phyloP scores from a whole-genome alignment of 108 stramenopile species.

The Nitzschia sp. region DNA sequence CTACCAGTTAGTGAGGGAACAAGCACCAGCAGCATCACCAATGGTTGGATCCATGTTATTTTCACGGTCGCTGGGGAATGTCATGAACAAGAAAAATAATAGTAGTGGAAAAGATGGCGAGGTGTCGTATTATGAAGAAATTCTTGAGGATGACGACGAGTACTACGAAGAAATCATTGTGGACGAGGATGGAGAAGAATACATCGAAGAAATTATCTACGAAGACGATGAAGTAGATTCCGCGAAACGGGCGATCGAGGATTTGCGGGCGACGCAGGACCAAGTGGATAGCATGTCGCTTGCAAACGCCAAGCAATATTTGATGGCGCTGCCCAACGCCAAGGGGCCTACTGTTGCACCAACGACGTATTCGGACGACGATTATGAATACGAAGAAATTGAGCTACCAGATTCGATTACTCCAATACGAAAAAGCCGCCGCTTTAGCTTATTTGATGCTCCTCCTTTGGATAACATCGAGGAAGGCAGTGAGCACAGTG shows the following conservation, averaged over 20 bases:
- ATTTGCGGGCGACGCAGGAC: conserved; percentile 7
- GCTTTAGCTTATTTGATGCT: conserved; percentile 10
- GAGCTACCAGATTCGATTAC: conserved; percentile 15
- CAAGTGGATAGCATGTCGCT: conserved; percentile 23
- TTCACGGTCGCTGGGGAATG: background rate
- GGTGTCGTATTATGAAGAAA: conserved; percentile 8
- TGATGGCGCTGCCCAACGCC: conserved; percentile 2
- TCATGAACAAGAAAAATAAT: background rate
- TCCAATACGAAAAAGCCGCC: conserved; percentile 12
- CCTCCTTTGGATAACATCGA: conserved; percentile 6
- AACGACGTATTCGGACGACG: background rate
- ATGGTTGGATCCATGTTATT: conserved; percentile 8
- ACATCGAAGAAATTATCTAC: conserved; percentile 9
- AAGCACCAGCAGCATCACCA: no score
- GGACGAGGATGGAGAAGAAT: conserved; percentile 18
- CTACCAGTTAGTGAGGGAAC: no score
- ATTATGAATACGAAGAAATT: conserved; percentile 23
- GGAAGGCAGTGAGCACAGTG: conserved; percentile 16
- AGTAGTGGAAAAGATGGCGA: background rate
- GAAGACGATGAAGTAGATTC: background rate
- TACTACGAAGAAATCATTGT: conserved; percentile 14
- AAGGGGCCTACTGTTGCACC: conserved; percentile 9
- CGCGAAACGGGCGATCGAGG: background rate
- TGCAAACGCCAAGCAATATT: conserved; percentile 8
- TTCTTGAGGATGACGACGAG: conserved; percentile 7